phyloP scores from a whole-genome alignment of 2,329 filamentous ascomycete genomes.

The Furcasterigmium sp. region DNA sequence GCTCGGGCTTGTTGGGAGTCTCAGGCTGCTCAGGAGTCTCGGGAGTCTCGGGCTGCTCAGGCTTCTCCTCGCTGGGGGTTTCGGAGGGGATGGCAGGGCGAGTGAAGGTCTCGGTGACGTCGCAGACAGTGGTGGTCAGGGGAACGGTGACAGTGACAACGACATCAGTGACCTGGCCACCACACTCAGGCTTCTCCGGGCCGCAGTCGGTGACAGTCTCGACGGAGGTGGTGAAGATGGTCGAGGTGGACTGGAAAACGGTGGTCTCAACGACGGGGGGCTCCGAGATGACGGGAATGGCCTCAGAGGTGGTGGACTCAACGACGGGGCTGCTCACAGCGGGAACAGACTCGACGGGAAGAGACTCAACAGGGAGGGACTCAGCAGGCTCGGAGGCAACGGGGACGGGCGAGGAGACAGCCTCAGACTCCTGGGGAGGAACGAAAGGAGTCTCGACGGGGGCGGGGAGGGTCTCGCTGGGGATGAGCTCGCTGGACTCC shows the following conservation, averaged over 20 bases:
- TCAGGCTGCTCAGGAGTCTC: constrained; percentile 6
- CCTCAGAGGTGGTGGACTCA: constrained; percentile 9
- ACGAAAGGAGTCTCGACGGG: constrained; percentile 9
- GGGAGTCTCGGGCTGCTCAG: constrained; percentile 8
- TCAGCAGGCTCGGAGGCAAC: constrained; percentile 5
- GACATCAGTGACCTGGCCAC: constrained; percentile 24
- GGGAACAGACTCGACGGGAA: constrained; percentile 4
- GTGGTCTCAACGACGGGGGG: constrained; percentile 15
- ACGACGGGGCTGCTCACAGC: constrained; percentile 8
- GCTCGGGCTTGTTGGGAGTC: not conserved
- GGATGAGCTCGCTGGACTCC: constrained; percentile 8
- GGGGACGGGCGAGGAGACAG: constrained; percentile 4
- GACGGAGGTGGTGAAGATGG: constrained; percentile 43
- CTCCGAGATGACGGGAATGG: constrained; percentile 12
- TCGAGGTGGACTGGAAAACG: constrained; percentile 40
- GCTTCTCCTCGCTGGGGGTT: not conserved
- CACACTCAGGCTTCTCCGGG: constrained; percentile 42
- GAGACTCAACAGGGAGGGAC: constrained; percentile 6
- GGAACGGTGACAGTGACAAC: constrained; percentile 50
- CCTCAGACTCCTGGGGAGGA: constrained; percentile 6
- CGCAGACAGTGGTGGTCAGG: constrained; percentile 56
- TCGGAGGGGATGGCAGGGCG: constrained; percentile 12
- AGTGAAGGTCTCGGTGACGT: constrained; percentile 50
- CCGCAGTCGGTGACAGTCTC: constrained; percentile 46
- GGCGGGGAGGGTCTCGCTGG: constrained; percentile 13